Evolutionary conservation across 2,329 filamentous ascomycete genomes (phyloP), one percentile per base, ranked within the genome.

Genomic region (Sporothrix phasma): DNA sequence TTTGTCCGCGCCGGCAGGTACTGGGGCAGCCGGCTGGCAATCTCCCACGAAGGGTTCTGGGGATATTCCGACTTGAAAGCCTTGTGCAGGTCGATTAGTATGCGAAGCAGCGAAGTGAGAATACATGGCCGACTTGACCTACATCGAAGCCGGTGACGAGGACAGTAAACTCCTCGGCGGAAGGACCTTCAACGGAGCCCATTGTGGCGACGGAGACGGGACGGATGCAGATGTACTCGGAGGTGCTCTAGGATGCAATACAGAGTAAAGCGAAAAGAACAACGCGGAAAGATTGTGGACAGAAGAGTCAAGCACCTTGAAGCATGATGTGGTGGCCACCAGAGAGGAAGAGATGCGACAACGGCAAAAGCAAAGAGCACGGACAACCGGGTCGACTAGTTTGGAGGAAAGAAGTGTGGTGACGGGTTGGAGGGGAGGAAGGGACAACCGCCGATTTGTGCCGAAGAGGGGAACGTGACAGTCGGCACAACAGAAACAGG

Each of bases 11-110:
- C 51, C 19, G 85, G 82, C 5, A 92, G 81, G 69, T 83, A 81
- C 2, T 81, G 74, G 3, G 90, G 87, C n/a, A 95, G 83, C 22
- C 77, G 79, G 29, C 79, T 80, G 58, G 88, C 85, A 71, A 96
- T 92, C 72, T 92, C 83, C 81, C 85, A 92, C 3, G 90, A 91
- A 8, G 91, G 90, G 72, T 96, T 96, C 66, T 87, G 77, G 31
- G 86, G 84, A 71, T 87, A 86, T 51, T 87, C 77, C n/a, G 76
- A 79, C 69, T 87, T 86, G 74, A 95, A 96, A 1, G 91, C 88
- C 89, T n/a, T 93, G 66, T 62, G 22, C 29, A 53, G 8, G 54
- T 5, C 24, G 11, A 15, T 59, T 49, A 58, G 61, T 41, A 41
- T 24, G 7, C 15, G 10, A 13, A 11, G 15, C 10, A 17, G 0